Conservation (phyloP, 192 early-diverging fungal genomes). For the Spinellus fusiger region DNA sequence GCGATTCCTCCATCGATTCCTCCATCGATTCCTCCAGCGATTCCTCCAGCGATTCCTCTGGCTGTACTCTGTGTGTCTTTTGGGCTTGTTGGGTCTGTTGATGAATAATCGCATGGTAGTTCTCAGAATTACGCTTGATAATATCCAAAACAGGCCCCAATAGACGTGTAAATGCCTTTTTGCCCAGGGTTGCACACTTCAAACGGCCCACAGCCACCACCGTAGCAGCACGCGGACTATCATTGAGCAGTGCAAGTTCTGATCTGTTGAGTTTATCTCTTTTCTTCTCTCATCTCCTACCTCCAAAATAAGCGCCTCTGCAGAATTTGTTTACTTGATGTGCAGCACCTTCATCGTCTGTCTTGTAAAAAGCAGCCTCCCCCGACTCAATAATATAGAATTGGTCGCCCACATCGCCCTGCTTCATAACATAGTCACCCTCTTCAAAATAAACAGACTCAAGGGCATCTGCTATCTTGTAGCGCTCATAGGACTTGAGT, state of each 20-base stretch:
- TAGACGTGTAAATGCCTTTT: conserved; percentile 93
- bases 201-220: conserved; percentile 80
- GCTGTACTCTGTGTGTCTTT: neutral
- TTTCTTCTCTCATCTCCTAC: conserved; percentile 33
- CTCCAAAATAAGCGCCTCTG: conserved; percentile 96
- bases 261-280: neutral
- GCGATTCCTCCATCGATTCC: no score
- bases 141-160: conserved; percentile 96
- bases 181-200: conserved; percentile 94
- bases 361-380: conserved; percentile 77
- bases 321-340: conserved; percentile 64
- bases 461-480: conserved; percentile 97
- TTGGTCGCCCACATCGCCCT: conserved; percentile 89
- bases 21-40: no score
- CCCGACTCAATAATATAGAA: conserved; percentile 98
- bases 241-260: conserved; percentile 93
- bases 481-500: conserved; percentile 93
- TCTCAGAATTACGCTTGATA: conserved; percentile 89
- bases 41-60: neutral
- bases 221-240: conserved; percentile 90
- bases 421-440: conserved; percentile 78
- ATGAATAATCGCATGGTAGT: conserved; percentile 63
- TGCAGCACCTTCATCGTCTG: conserved; percentile 71
- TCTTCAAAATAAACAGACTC: conserved; percentile 87
- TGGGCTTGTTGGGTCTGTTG: conserved; percentile 17